A percentile compares a stretch with the other conserved stretches of the same genome.
These are phyloP conservation scores for Diaporthe eres DNA, from an alignment of 2,329 filamentous ascomycete species.

Conservation along the genomic window DNA sequence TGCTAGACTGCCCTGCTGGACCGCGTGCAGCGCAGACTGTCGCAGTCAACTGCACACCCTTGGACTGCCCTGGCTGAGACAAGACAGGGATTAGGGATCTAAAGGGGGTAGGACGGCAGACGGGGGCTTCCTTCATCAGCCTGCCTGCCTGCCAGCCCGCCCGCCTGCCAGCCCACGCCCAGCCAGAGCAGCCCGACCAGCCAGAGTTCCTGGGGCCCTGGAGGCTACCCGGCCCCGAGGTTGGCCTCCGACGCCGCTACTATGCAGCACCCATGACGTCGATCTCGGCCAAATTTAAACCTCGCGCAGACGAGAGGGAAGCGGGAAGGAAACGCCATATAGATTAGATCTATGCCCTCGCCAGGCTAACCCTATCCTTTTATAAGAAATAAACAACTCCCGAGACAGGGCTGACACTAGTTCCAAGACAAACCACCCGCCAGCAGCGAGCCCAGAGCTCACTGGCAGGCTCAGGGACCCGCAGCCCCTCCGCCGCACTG, in stretches of 20 bases:
- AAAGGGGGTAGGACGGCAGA: background rate
- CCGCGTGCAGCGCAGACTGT: background rate
- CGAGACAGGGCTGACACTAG: constrained; percentile 33
- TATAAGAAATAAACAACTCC: background rate
- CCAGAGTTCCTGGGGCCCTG: background rate
- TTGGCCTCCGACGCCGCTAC: constrained; percentile 27
- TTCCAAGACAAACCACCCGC: constrained; percentile 5
- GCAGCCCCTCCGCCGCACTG: constrained; percentile 22
- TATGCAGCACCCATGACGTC: constrained; percentile 33
- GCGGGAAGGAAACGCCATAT: background rate
- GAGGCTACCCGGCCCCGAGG: constrained; percentile 10
- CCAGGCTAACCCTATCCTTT: background rate
- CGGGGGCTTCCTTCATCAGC: background rate
- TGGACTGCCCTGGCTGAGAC: background rate
- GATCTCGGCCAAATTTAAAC: constrained; percentile 26
- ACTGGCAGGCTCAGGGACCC: constrained; percentile 20
- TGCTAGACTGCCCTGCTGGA: background rate
- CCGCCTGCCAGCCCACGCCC: no score
- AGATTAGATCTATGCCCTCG: background rate
- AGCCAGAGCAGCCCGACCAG: background rate
- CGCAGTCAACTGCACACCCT: constrained; percentile 2
- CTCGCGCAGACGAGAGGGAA: background rate
- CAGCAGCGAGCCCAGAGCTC: constrained; percentile 11
- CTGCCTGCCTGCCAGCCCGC: background rate
- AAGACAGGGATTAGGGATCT: constrained; percentile 13